Base-by-base conservation (phyloP, 2,329 filamentous ascomycete species). In the Coniochaeta sp. region DNA sequence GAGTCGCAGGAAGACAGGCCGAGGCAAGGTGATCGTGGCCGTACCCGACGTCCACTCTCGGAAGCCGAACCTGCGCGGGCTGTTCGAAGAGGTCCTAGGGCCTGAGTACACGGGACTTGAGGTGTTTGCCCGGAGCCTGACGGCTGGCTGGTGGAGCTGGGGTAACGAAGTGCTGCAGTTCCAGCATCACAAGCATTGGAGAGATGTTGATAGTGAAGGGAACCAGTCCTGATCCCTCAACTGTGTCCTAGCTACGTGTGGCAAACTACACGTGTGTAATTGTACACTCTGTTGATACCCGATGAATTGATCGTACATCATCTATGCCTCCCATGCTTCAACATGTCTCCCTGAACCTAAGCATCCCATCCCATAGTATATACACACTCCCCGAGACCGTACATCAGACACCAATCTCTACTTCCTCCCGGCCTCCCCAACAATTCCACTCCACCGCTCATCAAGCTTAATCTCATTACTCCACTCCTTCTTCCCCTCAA, bases 21-120 rank as follows among this genome's bases (percentile, higher is more conserved):
- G 61, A 76, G 74, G 60, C 33, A 87, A 81, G 69, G 82, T 90
- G 2, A 77, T 93, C 34, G 71, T 90, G 9, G 85, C 82, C 1
- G 89, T 90, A 24, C 88, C 89, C 1, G 90, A 93, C 69, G 66
- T 90, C 4, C 90, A 95, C 72, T 93, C 90, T 0, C 77, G 90
- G 56, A 95, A 95, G 70, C 90, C 90, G 3, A 90, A 86, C 67
- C 69, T 93, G 60, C 85, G 86, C 62, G 67, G 72, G 2, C 65
- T 90, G 24, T 81, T 91, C 57, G 79, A 82, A 59, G 73, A 78
- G 4, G 67, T 86, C n/a, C 67, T 90, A 31, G 76, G 76, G 0
- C 64, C 68, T 2, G 71, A 76, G 2, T 87, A 85, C 65, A 68
- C 70, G 17, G 89, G 82, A 2, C 75, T 93, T n/a, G 90, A 95